Evolutionary conservation across 768 basidiomycete species (phyloP).

Genomic region (Solioccasus polychromus): DNA sequence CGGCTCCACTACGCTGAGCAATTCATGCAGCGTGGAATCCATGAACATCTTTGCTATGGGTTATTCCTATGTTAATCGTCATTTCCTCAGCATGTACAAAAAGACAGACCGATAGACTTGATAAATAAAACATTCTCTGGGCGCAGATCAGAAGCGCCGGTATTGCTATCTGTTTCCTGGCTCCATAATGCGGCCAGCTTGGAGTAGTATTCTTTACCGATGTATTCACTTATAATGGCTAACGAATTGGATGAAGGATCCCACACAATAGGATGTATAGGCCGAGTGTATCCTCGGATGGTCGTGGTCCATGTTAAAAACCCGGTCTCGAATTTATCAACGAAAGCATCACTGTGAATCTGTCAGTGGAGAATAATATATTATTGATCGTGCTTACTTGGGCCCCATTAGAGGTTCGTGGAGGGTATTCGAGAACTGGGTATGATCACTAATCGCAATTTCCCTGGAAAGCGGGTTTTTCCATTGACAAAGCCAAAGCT

Average conservation of each 20-base stretch:
- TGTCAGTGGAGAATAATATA: neutral
- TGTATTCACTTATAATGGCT: conserved; percentile 45
- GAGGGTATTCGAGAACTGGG: conserved; percentile 48
- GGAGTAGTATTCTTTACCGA: conserved; percentile 55
- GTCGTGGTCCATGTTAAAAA: conserved; percentile 71
- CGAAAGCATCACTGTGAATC: conserved; percentile 45
- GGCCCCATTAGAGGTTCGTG: conserved; percentile 37
- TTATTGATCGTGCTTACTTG: conserved; percentile 29
- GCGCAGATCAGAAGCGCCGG: conserved; percentile 54
- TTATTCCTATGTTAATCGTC: conserved; percentile 26
- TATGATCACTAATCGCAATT: conserved; percentile 45
- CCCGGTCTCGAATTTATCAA: conserved; percentile 76
- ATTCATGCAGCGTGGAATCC: conserved; percentile 45
- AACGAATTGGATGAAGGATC: conserved; percentile 51
- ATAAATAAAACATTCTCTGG: conserved; percentile 47
- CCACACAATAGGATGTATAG: conserved; percentile 43
- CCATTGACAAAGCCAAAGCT: conserved; percentile 76
- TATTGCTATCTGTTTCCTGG: conserved; percentile 70
- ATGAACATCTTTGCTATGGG: conserved; percentile 65
- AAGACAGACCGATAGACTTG: conserved; percentile 45
- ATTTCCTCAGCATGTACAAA: conserved; percentile 37
- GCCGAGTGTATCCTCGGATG: conserved; percentile 56
- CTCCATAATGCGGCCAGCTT: conserved; percentile 67
- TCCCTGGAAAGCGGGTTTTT: conserved; percentile 53
- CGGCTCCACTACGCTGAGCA: conserved; percentile 57